Evolutionary conservation across 1,139 yeast species (phyloP).

Genomic region (Lodderomyces margitis): DNA sequence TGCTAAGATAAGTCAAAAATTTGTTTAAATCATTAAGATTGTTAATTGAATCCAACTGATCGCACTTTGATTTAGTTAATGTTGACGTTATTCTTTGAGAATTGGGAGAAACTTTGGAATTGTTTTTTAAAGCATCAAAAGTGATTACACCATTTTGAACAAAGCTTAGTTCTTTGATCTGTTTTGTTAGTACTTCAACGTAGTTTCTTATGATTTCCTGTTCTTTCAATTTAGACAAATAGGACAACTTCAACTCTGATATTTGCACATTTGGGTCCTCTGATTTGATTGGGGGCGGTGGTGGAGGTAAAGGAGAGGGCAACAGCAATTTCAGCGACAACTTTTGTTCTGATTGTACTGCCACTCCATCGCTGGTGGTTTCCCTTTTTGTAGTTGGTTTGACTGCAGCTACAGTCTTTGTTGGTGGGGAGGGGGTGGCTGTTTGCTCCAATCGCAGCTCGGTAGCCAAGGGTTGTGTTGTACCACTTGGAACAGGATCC

Average conservation of each 20-base stretch:
- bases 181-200: conserved; percentile 44
- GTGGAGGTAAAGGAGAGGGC: background rate
- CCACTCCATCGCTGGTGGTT: background rate
- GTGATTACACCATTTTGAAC: conserved; percentile 49
- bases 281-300: conserved; percentile 13
- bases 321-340: background rate
- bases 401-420: background rate
- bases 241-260: conserved; percentile 29
- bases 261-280: conserved; percentile 20
- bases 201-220: conserved; percentile 46
- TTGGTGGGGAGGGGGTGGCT: background rate
- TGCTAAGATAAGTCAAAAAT: conserved; percentile 40
- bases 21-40: conserved; percentile 44
- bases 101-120: conserved; percentile 6
- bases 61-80: conserved; percentile 19
- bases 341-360: background rate
- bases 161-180: conserved; percentile 45
- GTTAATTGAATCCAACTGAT: conserved; percentile 41
- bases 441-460: background rate
- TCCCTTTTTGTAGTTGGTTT: background rate
- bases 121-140: conserved; percentile 37
- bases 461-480: background rate
- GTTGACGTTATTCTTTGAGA: conserved; percentile 9
- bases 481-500: background rate
- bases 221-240: conserved; percentile 41